Base-by-base conservation (phyloP, 371 early-diverging fungal species). In the Mucor indicus region DNA sequence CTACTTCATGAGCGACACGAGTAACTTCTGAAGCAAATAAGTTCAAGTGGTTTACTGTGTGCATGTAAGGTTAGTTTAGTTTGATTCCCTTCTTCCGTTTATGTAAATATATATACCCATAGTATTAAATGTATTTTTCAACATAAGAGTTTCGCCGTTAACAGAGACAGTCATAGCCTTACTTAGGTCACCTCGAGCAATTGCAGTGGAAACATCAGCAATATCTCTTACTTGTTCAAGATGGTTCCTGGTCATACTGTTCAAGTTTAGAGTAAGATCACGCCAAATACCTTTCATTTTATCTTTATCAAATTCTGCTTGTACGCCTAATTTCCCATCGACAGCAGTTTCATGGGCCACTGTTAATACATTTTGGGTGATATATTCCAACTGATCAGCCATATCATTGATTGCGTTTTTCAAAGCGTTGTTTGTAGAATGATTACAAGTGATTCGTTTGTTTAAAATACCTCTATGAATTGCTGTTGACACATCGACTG, bases 91-190 rank as follows among this genome's bases (percentile, higher is more conserved):
- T 39, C 60, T 12, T 20, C 15, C 17, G 1, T 35, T 1, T 15
- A 4, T 13, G 1, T 35, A 27, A 5, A 15, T 9, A 33, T 13
- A 37, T 51, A 58, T 76, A 72, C 85, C 87, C 89, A 89, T 88
- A 2, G 75, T 75, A 59, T 88, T 88, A 32, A 89, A 81, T 0
- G 84, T 84, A 45, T 75, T 72, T 57, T 85, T 85, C n/a, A 85
- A 68, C 12, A 81, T 76, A 23, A 74, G 50, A 2, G 80, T 75
- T 54, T 84, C 83, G 7, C 85, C 87, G 40, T 77, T 64, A 13
- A 81, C 77, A 38, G 78, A 48, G 3, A 67, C 56, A 2, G 79
- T 72, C 51, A 87, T 72, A 49, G 82, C 81, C 53, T 75, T 71
- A 15, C 74, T 76, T 5, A 88, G 62, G 60, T 88, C 85, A 32